These are phyloP conservation scores for Annulohypoxylon nitens DNA, from an alignment of 495 filamentous ascomycete species.

Conservation along the genomic window DNA sequence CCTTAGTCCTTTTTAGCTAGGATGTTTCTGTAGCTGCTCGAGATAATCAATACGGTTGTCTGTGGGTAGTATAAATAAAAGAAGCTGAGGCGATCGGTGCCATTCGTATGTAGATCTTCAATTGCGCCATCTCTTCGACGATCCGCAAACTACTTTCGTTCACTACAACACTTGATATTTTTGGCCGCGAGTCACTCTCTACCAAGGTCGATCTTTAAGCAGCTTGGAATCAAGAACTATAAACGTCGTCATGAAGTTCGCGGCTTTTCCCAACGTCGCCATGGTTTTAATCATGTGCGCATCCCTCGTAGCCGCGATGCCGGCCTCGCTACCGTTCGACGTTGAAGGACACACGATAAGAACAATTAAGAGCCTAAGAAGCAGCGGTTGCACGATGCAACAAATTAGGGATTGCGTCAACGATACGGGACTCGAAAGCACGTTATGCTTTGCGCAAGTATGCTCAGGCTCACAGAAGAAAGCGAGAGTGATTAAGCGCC, in stretches of 20 bases:
- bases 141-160: slow-evolving; percentile 39
- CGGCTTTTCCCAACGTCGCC: slow-evolving; percentile 23
- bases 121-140: slow-evolving; percentile 29
- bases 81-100: slow-evolving; percentile 35
- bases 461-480: slow-evolving; percentile 19
- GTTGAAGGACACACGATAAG: slow-evolving; percentile 12
- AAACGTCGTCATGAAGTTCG: slow-evolving; percentile 33
- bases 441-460: slow-evolving; percentile 42
- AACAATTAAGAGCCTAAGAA: slow-evolving; percentile 2
- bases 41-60: slow-evolving; percentile 9
- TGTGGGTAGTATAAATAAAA: slow-evolving; percentile 29
- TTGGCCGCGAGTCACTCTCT: slow-evolving; percentile 25
- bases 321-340: slow-evolving; percentile 29
- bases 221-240: slow-evolving; percentile 2
- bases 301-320: slow-evolving; percentile 26
- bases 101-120: slow-evolving; percentile 38
- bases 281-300: slow-evolving; percentile 29
- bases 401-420: slow-evolving; percentile 36
- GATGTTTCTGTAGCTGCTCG: slow-evolving; percentile 37
- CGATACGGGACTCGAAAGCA: slow-evolving; percentile 44
- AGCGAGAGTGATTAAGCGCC: slow-evolving; percentile 26
- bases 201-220: slow-evolving; percentile 25
- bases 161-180: slow-evolving; percentile 26
- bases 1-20: background rate
- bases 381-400: slow-evolving; percentile 26